Percentiles rank a stretch among this genome's conserved stretches.
Conservation (phyloP, 176 grass and related monocot genomes). For the Chrysopogon serrulatus region DNA sequence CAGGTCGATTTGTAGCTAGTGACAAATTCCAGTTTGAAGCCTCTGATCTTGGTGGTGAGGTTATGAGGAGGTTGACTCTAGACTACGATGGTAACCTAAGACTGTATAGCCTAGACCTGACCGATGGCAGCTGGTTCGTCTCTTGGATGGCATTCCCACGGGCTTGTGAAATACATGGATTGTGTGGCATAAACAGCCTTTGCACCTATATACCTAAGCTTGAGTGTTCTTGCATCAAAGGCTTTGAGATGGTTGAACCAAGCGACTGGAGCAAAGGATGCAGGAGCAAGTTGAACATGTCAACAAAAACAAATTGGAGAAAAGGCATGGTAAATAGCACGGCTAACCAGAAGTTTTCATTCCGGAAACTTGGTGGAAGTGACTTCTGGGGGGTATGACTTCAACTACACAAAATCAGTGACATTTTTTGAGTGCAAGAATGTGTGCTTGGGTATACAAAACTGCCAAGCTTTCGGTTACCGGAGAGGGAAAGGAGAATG, state of each 20-base stretch:
- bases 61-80: slow-evolving; percentile 54
- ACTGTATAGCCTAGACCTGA: slow-evolving; percentile 37
- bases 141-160: slow-evolving; percentile 43
- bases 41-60: slow-evolving; percentile 27
- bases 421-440: slow-evolving; percentile 1
- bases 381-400: slow-evolving; percentile 57
- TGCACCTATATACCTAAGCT: slow-evolving; percentile 25
- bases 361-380: not conserved
- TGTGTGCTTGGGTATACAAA: slow-evolving; percentile 10
- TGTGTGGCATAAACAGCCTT: slow-evolving; percentile 48
- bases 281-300: not conserved
- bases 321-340: not conserved
- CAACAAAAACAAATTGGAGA: not conserved
- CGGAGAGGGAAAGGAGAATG: slow-evolving; percentile 8
- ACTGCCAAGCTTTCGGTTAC: slow-evolving; percentile 45
- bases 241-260: slow-evolving; percentile 37
- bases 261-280: slow-evolving; percentile 53
- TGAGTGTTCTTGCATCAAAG: slow-evolving; percentile 28
- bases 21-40: slow-evolving; percentile 25
- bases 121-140: slow-evolving; percentile 24
- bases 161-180: slow-evolving; percentile 35
- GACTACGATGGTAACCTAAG: slow-evolving; percentile 56
- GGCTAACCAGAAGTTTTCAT: not conserved
- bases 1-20: slow-evolving; percentile 29
- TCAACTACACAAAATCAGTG: accelerated